Evolutionary conservation across 108 stramenopile species (phyloP).

Genomic region (Nannochloropsis gaditana): DNA sequence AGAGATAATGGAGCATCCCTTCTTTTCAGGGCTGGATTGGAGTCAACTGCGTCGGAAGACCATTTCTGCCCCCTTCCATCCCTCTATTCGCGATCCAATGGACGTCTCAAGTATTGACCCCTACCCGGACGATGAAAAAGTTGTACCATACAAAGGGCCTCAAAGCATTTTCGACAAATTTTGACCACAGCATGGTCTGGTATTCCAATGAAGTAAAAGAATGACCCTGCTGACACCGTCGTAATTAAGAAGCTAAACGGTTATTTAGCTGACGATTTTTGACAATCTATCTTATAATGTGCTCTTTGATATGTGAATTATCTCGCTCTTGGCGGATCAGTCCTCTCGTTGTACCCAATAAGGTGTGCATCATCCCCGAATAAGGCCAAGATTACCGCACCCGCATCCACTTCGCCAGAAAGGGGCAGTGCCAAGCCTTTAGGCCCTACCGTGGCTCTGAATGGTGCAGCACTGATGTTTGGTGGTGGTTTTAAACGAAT

Average conservation of each 20-base stretch:
- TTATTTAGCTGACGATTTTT: too few species aligned
- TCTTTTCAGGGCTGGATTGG: conserved; percentile 72
- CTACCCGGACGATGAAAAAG: conserved; percentile 80
- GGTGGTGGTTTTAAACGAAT: too few species aligned
- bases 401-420: neutral
- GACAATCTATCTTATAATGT: neutral
- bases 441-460: neutral
- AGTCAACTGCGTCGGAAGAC: conserved; percentile 55
- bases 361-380: neutral
- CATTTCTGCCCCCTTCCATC: conserved; percentile 90
- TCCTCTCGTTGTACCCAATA: too few species aligned
- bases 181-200: conserved; percentile 14
- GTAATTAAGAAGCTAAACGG: too few species aligned
- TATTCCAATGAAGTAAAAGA: too few species aligned
- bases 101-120: conserved; percentile 96
- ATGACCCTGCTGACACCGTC: too few species aligned
- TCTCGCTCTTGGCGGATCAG: neutral
- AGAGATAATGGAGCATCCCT: conserved; percentile 85
- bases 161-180: conserved; percentile 55
- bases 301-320: neutral
- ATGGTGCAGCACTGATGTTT: neutral
- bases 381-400: neutral
- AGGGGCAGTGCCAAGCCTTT: neutral
- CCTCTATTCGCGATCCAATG: conserved; percentile 75
- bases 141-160: conserved; percentile 47